Evolutionary conservation across 2,329 filamentous ascomycete species (phyloP), one percentile per base, ranked within the genome.

Genomic region (Talaromyces pinophilus): DNA sequence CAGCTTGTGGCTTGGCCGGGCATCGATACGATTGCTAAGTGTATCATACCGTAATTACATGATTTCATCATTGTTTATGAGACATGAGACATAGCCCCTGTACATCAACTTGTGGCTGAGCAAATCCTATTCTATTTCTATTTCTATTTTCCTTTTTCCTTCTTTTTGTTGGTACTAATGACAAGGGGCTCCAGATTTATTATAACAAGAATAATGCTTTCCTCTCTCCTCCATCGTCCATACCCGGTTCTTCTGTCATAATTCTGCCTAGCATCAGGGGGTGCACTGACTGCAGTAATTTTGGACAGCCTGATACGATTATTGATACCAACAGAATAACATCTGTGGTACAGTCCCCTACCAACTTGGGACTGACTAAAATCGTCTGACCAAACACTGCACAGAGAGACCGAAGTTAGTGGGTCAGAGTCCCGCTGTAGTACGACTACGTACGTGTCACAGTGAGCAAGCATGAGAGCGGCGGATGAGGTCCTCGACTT

Each of bases 351-450:
- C 42, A 61, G 38, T 30, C 22, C 22, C 8, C 6, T 42, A 22
- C 38, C 28, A 22, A 46, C 28, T 33, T 48, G 42, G 33, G 54
- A 38, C 22, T 30, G 22, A 62, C 48, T 42, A 52, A 54, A 52
- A 54, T 48, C 33, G 25, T 17, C 19, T 30, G 60, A 7, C 60
- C 46, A 62, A 35, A 54, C n/a, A 40, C 33, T 38, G n/a, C 4
- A 15, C 33, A 40, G n/a, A 40, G 22, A 62, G 48, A 13, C 60
- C 38, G 55, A 44, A 22, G 46, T 59, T 44, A 17, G 59, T 52
- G 64, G 64, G 33, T 44, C 64, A 3, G 40, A 62, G 64, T 62
- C 64, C 64, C 64, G 55, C 64, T 35, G 64, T 33, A 30, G 62
- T 38, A 46, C 8, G 35, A 57, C 50, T 55, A 55, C 28, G 62